Evolutionary conservation across 306 rosid species (phyloP).

Genomic region (Cucurbita maxima): DNA sequence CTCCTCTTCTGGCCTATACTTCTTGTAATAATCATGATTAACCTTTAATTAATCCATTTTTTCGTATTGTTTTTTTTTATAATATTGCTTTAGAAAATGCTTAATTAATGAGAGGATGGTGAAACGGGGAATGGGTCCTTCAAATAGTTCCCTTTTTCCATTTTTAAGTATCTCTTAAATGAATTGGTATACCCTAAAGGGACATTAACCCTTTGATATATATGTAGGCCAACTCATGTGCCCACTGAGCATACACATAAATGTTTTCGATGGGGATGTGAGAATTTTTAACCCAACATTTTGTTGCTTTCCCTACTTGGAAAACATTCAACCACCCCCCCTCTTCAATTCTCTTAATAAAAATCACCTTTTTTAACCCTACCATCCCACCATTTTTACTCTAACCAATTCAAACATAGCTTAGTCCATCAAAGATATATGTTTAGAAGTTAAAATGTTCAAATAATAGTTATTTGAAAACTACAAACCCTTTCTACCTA

Average conservation of each 20-base stretch:
- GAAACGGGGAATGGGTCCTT: not conserved
- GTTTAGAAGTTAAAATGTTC: too few species aligned
- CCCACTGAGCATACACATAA: not conserved
- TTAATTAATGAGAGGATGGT: not conserved
- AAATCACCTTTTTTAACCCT: not conserved
- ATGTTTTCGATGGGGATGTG: not conserved
- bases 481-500: too few species aligned
- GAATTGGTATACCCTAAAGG: not conserved
- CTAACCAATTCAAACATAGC: too few species aligned
- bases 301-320: not conserved
- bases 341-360: not conserved
- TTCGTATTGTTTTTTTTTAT: too few species aligned
- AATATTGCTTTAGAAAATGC: not conserved
- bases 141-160: not conserved
- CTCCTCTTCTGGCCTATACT: not conserved
- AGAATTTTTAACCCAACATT: not conserved
- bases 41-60: too few species aligned
- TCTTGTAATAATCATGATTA: not conserved
- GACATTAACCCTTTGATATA: not conserved
- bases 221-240: not conserved
- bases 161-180: not conserved
- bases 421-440: too few species aligned
- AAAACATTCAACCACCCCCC: not conserved
- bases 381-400: not conserved
- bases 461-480: too few species aligned